Evolutionary conservation across 177 flowering plant genomes (phyloP).

Genomic region (Vitis hybrid): DNA sequence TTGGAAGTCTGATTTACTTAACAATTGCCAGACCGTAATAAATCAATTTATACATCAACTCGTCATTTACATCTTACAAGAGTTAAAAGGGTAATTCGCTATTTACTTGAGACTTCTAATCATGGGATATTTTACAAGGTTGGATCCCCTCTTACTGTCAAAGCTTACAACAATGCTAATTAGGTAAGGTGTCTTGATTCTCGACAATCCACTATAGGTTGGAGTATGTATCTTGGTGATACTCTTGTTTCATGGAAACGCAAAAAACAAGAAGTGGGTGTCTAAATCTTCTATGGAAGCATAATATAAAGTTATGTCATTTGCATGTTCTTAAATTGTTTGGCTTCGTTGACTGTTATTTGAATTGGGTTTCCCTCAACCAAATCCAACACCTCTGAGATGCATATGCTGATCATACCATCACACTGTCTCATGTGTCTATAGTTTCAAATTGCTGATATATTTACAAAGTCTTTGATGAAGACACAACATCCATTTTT

Average conservation of each 20-base stretch:
- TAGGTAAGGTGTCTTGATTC: not conserved
- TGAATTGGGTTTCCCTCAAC: conserved; percentile 2
- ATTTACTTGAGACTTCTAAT: not conserved
- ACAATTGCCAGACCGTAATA: not conserved
- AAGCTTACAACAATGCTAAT: conserved; percentile 5
- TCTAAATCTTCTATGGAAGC: conserved; percentile 6
- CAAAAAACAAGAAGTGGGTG: conserved; percentile 12
- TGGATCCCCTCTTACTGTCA: not conserved
- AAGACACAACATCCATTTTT: conserved; percentile 9
- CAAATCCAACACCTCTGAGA: conserved; percentile 9
- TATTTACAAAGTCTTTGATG: conserved; percentile 9
- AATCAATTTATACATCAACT: not conserved
- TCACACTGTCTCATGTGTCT: conserved; percentile 10
- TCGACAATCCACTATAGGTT: not conserved
- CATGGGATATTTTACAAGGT: conserved; percentile 4
- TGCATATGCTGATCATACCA: not conserved
- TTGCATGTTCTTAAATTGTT: conserved; percentile 11
- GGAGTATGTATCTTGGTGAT: conserved; percentile 9
- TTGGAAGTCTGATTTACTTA: conserved; percentile 6
- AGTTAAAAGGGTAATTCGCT: not conserved
- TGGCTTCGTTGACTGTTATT: conserved; percentile 9
- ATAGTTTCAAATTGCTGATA: not conserved
- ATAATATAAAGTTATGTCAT: conserved; percentile 11
- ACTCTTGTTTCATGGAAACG: conserved; percentile 14
- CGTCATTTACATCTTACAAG: not conserved